Evolutionary conservation across 169 alveolate genomes (phyloP).

Genomic region (Cryptosporidium ubiquitum): DNA sequence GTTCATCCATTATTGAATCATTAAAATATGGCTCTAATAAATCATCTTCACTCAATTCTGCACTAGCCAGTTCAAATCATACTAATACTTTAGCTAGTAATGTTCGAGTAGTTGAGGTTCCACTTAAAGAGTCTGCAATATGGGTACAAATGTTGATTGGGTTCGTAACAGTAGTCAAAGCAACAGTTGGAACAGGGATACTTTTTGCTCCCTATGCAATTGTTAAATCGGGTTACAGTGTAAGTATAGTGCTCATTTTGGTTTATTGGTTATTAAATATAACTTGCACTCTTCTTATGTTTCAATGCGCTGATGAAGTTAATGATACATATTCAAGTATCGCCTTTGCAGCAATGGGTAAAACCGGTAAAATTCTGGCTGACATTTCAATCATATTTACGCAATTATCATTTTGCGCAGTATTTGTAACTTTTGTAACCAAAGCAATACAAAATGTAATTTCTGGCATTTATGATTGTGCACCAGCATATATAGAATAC

Average conservation of each 20-base stretch:
- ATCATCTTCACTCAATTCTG: neutral
- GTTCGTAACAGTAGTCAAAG: conserved; percentile 54
- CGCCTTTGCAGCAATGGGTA: conserved; percentile 53
- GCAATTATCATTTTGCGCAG: conserved; percentile 43
- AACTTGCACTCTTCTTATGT: conserved; percentile 43
- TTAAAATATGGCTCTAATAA: neutral
- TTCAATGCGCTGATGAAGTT: conserved; percentile 57
- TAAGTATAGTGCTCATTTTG: conserved; percentile 7
- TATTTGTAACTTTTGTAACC: conserved; percentile 60
- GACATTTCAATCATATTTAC: conserved; percentile 36
- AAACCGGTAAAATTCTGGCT: conserved; percentile 27
- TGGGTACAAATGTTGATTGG: conserved; percentile 68
- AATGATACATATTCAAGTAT: conserved; percentile 62
- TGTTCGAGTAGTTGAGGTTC: conserved; percentile 13
- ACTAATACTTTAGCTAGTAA: neutral
- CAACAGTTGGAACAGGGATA: conserved; percentile 62
- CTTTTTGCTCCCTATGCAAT: conserved; percentile 57
- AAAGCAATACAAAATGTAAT: conserved; percentile 65
- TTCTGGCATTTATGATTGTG: conserved; percentile 37
- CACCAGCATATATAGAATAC: conserved; percentile 38
- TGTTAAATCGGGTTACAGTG: conserved; percentile 42
- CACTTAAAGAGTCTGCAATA: conserved; percentile 47
- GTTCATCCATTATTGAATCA: neutral
- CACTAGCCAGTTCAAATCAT: neutral
- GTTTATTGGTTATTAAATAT: conserved; percentile 55